Evolutionary conservation across 164 flowering plant genomes (phyloP), one percentile per base, ranked within the genome.

Genomic region (Pachysandra terminalis): DNA sequence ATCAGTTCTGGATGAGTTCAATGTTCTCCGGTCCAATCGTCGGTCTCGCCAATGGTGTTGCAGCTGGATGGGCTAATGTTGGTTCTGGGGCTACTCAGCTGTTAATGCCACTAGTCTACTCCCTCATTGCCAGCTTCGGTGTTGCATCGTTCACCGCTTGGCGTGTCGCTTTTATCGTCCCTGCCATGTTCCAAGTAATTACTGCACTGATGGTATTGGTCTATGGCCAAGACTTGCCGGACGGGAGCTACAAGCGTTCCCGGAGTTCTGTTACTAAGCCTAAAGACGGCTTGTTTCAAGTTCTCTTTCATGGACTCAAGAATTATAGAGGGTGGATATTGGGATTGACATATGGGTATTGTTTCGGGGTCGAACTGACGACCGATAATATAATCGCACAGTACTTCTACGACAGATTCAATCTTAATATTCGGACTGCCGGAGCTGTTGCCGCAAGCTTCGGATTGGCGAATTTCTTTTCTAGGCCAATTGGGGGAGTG

Each of bases 1-100:
- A 77, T 71, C 92, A 87, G 74, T 85, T 77, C 69, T 87, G 89
- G 89, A 87, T 84, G 87, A 82, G 80, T 72, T 81, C 81, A 57
- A 87, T 87, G 92, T 87, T 87, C 74, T 79, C 89, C 35, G 19
- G 69, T 69, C 19, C 32, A 21, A 72, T 81, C 16, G 84, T 87
- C 5, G 92, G 87, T 22, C 76, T 80, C 1, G 89, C 87, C 41
- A 85, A 87, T 64, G 92, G 84, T 3, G 70, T 82, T n/a, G 68
- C 88, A 0, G 87, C 88, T 45, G 92, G 88, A 0, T 87, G 92
- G 92, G 86, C 89, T 3, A 81, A 84, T 69, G 74, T 80, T 1
- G 92, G 92, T 1, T n/a, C 84, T 40, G 92, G 89, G 9, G 76
- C 72, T 26, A 80, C 89, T 2, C 89, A 87, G 68, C 65, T 85